Conservation (phyloP, 805 yeast species). For the Pichia pseudocactophila region DNA sequence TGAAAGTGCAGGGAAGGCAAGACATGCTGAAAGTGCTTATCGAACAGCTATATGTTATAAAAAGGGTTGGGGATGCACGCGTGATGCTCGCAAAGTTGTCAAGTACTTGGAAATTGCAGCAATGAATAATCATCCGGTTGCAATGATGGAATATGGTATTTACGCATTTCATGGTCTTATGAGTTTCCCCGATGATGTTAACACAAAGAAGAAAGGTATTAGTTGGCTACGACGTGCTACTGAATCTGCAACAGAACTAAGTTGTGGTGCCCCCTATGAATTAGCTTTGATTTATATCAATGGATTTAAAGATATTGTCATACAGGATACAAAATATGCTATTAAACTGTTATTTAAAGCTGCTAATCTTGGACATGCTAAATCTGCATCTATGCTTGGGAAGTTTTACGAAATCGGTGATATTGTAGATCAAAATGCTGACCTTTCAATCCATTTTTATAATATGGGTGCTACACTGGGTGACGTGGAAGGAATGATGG, state of each 20-base stretch:
- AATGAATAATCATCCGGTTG: slow-evolving; percentile 88
- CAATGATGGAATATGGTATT: slow-evolving; percentile 87
- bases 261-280: slow-evolving; percentile 92
- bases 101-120: slow-evolving; percentile 84
- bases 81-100: slow-evolving; percentile 79
- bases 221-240: slow-evolving; percentile 89
- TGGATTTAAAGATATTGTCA: slow-evolving; percentile 82
- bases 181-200: slow-evolving; percentile 65
- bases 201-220: slow-evolving; percentile 75
- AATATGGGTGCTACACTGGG: slow-evolving; percentile 86
- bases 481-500: slow-evolving; percentile 83
- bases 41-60: slow-evolving; percentile 87
- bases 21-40: slow-evolving; percentile 85
- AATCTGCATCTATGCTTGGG: slow-evolving; percentile 74
- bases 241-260: slow-evolving; percentile 72
- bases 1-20: slow-evolving; percentile 87
- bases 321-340: slow-evolving; percentile 77
- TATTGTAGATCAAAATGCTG: slow-evolving; percentile 65
- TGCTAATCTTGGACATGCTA: slow-evolving; percentile 78
- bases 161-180: slow-evolving; percentile 76
- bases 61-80: slow-evolving; percentile 86
- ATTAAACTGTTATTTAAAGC: slow-evolving; percentile 80
- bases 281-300: slow-evolving; percentile 73
- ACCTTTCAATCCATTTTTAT: slow-evolving; percentile 83
- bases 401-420: slow-evolving; percentile 78